Conservation (phyloP, 2,329 filamentous ascomycete genomes). For the Tolypocladium ovalisporum region DNA sequence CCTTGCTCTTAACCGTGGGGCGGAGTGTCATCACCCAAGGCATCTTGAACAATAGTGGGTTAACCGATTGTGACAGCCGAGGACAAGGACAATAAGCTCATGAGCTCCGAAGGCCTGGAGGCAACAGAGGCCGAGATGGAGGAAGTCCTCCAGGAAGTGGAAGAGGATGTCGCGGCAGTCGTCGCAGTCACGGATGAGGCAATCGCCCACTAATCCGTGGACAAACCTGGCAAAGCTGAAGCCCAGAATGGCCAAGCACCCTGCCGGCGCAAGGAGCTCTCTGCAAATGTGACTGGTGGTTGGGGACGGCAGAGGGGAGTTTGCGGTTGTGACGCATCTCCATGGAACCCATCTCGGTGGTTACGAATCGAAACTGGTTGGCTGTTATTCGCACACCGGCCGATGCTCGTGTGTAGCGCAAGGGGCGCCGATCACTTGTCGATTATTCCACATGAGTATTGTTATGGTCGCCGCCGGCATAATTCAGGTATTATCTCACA, state of each 20-base stretch:
- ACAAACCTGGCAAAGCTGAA: background rate
- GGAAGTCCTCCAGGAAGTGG: conserved; percentile 35
- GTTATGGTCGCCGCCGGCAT: background rate
- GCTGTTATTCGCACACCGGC: background rate
- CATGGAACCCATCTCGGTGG: background rate
- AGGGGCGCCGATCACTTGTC: background rate
- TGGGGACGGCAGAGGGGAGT: background rate
- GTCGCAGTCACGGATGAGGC: conserved; percentile 10
- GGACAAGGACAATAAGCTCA: conserved; percentile 56
- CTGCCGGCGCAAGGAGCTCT: background rate
- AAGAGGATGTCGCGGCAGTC: conserved; percentile 18
- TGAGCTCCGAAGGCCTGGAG: conserved; percentile 56
- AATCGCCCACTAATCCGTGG: conserved; percentile 2
- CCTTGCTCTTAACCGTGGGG: background rate
- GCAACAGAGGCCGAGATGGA: conserved; percentile 52
- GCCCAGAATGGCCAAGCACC: background rate
- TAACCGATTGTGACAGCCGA: conserved; percentile 36
- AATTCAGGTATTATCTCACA: background rate
- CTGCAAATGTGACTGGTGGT: background rate
- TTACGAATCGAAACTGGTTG: background rate
- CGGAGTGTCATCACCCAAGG: background rate
- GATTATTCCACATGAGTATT: background rate
- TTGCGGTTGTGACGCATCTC: background rate
- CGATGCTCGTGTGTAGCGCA: background rate
- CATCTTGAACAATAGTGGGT: too few species aligned